These are phyloP conservation scores for Alternaria arborescens DNA, from an alignment of 2,329 filamentous ascomycete species.

Conservation along the genomic window DNA sequence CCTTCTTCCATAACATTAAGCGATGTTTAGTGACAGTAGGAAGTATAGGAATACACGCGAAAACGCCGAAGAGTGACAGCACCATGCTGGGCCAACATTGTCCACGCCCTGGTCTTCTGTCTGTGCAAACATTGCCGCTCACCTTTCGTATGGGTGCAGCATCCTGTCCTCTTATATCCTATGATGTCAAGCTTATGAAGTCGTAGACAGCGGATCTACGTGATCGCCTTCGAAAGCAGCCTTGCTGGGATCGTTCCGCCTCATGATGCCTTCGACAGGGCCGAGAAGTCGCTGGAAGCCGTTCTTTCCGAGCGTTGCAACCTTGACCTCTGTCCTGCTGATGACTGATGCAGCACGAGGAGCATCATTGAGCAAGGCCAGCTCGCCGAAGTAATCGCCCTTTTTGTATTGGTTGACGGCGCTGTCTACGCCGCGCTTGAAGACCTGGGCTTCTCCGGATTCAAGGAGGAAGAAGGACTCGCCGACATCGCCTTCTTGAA, in stretches of 20 bases:
- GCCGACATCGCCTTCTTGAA: conserved; percentile 88
- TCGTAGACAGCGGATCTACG: conserved; percentile 67
- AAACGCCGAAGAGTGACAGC: conserved; percentile 28
- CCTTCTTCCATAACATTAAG: conserved; percentile 30
- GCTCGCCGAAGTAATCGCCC: conserved; percentile 96
- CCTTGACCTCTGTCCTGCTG: conserved; percentile 86
- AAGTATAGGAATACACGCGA: conserved; percentile 50
- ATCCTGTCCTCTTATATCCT: neutral
- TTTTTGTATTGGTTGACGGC: conserved; percentile 84
- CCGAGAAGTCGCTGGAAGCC: conserved; percentile 94
- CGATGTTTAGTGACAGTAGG: conserved; percentile 51
- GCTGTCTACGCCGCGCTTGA: conserved; percentile 75
- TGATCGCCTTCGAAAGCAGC: conserved; percentile 51
- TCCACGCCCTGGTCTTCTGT: conserved; percentile 2
- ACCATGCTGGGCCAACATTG: conserved; percentile 7
- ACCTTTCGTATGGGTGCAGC: conserved; percentile 1
- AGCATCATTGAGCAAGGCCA: conserved; percentile 91
- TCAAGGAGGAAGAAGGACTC: conserved; percentile 93
- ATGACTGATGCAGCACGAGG: conserved; percentile 90
- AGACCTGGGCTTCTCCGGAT: conserved; percentile 84
- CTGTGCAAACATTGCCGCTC: neutral
- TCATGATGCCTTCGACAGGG: conserved; percentile 93
- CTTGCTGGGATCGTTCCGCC: conserved; percentile 71
- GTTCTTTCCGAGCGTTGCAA: conserved; percentile 89
- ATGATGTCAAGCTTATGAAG: conserved; percentile 21